A percentile compares a stretch with the other conserved stretches of the same genome.
Evolutionary conservation across 1,139 yeast genomes (phyloP).

Genomic region (Yamadazyma dendronema): DNA sequence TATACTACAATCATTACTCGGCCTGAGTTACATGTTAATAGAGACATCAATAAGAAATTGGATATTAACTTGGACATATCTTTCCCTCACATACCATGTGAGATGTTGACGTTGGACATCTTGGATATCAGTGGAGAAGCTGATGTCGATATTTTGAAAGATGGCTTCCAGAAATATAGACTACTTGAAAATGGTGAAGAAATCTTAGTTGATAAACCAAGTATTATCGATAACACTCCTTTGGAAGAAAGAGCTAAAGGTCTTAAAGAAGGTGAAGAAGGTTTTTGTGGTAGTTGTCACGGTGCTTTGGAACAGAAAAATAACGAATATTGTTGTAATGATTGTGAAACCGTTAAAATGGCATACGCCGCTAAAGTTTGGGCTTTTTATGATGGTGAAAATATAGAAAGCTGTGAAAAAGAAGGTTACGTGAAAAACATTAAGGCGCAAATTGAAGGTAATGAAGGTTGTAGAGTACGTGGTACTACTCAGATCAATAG

Average conservation of each 20-base stretch:
- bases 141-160: conserved; percentile 66
- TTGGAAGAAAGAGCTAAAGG: conserved; percentile 35
- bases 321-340: conserved; percentile 74
- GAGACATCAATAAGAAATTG: conserved; percentile 73
- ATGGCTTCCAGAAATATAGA: conserved; percentile 72
- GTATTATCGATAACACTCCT: conserved; percentile 27
- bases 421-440: conserved; percentile 77
- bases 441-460: conserved; percentile 47
- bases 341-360: conserved; percentile 74
- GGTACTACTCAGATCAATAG: conserved; percentile 82
- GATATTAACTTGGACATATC: conserved; percentile 79
- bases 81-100: conserved; percentile 86
- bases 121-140: conserved; percentile 87
- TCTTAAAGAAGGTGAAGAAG: conserved; percentile 34
- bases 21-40: conserved; percentile 87
- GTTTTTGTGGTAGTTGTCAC: conserved; percentile 85
- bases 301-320: conserved; percentile 71
- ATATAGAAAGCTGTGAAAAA: conserved; percentile 83
- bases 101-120: conserved; percentile 42
- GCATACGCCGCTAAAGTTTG: conserved; percentile 79
- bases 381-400: conserved; percentile 87
- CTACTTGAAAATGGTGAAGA: conserved; percentile 24
- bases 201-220: conserved; percentile 28
- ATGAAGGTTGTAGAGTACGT: conserved; percentile 83
- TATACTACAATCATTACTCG: conserved; percentile 65